Evolutionary conservation across 306 rosid genomes (phyloP), one percentile per base, ranked within the genome.

Genomic region (apple (Malus domestica)): DNA sequence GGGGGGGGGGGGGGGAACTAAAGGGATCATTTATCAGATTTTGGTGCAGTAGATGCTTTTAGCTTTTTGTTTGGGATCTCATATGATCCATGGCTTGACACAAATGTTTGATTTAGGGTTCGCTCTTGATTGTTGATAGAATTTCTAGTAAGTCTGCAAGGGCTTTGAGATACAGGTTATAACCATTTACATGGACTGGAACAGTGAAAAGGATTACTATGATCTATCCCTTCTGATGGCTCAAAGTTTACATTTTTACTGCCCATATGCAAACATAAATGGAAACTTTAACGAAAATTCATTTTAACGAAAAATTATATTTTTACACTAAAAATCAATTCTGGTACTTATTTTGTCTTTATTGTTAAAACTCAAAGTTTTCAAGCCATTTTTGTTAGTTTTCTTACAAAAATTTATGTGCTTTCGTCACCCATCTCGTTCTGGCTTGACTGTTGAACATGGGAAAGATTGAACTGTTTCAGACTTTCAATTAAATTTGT

Each of bases 171-270:
- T 71, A 73, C 69, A 55, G 68, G 22, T 51, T 49, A 49, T 49
- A 64, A 22, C 52, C 62, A 58, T 76, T 62, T 65, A 51, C 76
- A 62, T 57, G 67, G 66, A 67, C 74, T 76, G 86, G 85, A 59
- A 72, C 83, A 72, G 45, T 81, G 89, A 79, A 76, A 90, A 61
- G 66, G 75, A 55, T 73, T 15, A 51, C 30, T 54, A 80, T 73
- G 33, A 75, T 33, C 64, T 70, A 85, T 85, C 85, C 86, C 86
- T 74, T 84, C 89, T 86, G 89, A 88, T 88, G 91, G 90, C 78
- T 4, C 67, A 18, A 14, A 58, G 67, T 58, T 57, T 38, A 52
- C 65, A 54, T 42, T 51, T 52, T 72, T 30, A 45, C 73, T 42
- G 38, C 42, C 44, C 64, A 52, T 10, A 23, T 54, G n/a, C 57